Evolutionary conservation across 164 flowering plant genomes (phyloP).

Genomic region (Dillenia suffruticosa): DNA sequence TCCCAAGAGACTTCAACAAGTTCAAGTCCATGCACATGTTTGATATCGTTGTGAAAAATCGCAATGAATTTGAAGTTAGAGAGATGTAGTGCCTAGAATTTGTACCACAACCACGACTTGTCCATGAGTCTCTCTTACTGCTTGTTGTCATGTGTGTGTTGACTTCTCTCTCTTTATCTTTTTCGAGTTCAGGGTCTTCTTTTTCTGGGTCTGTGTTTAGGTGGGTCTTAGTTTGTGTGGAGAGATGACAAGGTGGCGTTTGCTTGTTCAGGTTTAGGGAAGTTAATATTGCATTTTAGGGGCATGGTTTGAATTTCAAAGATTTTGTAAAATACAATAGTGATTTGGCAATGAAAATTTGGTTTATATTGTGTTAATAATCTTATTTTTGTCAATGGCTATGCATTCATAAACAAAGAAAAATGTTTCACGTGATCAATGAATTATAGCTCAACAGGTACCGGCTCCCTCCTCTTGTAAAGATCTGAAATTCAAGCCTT

Average conservation of each 20-base stretch:
- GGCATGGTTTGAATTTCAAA: too few relatives aligned
- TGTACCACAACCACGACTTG: background rate
- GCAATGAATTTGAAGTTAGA: slow-evolving; percentile 67
- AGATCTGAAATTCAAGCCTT: too few relatives aligned
- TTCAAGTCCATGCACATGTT: slow-evolving; percentile 87
- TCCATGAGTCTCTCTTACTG: background rate
- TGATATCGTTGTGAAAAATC: slow-evolving; percentile 82
- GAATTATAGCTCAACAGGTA: background rate
- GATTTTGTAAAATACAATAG: background rate
- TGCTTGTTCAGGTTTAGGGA: background rate
- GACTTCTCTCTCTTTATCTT: background rate
- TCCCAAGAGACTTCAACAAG: slow-evolving; percentile 68
- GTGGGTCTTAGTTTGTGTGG: background rate
- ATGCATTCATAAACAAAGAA: background rate
- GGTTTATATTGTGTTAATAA: background rate
- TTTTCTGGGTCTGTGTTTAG: background rate
- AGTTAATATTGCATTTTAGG: too few relatives aligned
- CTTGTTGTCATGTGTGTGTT: background rate
- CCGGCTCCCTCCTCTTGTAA: background rate
- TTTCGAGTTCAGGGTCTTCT: background rate
- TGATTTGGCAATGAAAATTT: background rate
- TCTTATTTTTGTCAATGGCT: background rate
- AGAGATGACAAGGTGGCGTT: background rate
- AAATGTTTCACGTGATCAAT: slow-evolving; percentile 3
- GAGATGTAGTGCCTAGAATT: slow-evolving; percentile 26